Percentiles rank a stretch among this genome's conserved stretches.
These are phyloP conservation scores for Pythium periplocum DNA, from an alignment of 352 stramenopile genomes.

Conservation along the genomic window DNA sequence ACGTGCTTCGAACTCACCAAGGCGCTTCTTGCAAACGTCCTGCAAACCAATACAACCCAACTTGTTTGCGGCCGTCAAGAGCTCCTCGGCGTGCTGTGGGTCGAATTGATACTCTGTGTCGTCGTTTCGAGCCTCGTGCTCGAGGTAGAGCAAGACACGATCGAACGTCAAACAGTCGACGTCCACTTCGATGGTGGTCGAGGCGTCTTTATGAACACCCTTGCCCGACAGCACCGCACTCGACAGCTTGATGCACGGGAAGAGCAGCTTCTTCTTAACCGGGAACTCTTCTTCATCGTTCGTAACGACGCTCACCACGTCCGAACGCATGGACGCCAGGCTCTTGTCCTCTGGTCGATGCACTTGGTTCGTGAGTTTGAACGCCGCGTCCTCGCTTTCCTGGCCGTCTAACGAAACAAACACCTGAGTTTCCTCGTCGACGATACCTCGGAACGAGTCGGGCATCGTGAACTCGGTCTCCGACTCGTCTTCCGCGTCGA, in stretches of 20 bases:
- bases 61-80: conserved; percentile 60
- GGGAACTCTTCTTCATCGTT: conserved; percentile 87
- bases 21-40: conserved; percentile 65
- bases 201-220: conserved; percentile 67
- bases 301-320: conserved; percentile 74
- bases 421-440: conserved; percentile 58
- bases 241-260: conserved; percentile 86
- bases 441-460: conserved; percentile 61
- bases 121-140: conserved; percentile 73
- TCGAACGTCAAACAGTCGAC: conserved; percentile 89
- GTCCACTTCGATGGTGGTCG: conserved; percentile 55
- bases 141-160: conserved; percentile 83
- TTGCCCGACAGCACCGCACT: conserved; percentile 70
- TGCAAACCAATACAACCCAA: conserved; percentile 70
- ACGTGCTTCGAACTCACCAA: conserved; percentile 78
- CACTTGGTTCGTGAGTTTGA: conserved; percentile 36
- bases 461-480: conserved; percentile 86
- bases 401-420: conserved; percentile 50
- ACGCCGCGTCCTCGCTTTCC: conserved; percentile 15
- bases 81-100: conserved; percentile 63
- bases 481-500: conserved; percentile 61
- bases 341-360: conserved; percentile 17
- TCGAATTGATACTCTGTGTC: conserved; percentile 73
- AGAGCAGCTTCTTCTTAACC: conserved; percentile 86
- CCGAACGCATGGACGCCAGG: conserved; percentile 39